A percentile compares a stretch with the other conserved stretches of the same genome.
Conservation (phyloP, 78 protist genomes). For the Dictyostelium firmibasis region DNA sequence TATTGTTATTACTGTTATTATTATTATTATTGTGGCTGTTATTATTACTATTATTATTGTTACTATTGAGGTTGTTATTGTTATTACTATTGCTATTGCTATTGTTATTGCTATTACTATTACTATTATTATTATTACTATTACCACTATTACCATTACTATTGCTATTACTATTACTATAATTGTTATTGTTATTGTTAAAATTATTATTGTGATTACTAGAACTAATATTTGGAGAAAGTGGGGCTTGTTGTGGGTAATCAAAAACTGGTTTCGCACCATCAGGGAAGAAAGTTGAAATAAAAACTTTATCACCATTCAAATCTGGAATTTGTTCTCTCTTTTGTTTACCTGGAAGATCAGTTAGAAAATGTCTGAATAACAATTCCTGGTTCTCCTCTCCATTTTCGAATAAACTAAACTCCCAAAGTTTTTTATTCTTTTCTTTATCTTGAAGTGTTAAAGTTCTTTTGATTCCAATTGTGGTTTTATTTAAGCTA, state of each 20-base stretch:
- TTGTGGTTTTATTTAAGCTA: background rate
- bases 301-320: background rate
- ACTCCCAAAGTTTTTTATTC: conserved; percentile 58
- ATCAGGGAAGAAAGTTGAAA: conserved; percentile 3
- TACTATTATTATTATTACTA: background rate
- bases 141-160: background rate
- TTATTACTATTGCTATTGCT: background rate
- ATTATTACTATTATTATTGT: background rate
- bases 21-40: background rate
- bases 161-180: background rate
- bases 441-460: conserved; percentile 51
- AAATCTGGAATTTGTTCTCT: conserved; percentile 35
- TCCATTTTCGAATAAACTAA: conserved; percentile 23
- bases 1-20: too few relatives aligned
- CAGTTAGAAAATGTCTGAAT: conserved; percentile 44
- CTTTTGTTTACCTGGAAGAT: conserved; percentile 1
- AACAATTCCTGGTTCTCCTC: background rate
- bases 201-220: background rate
- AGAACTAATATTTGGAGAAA: background rate
- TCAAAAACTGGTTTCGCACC: conserved; percentile 11
- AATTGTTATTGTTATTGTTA: background rate
- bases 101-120: background rate
- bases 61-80: background rate
- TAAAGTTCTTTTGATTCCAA: conserved; percentile 57
- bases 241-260: background rate